A percentile compares a stretch with the other conserved stretches of the same genome.
These are phyloP conservation scores for Kurtzmaniella quercitrusa DNA, from an alignment of 1,139 yeast genomes.

Conservation along the genomic window DNA sequence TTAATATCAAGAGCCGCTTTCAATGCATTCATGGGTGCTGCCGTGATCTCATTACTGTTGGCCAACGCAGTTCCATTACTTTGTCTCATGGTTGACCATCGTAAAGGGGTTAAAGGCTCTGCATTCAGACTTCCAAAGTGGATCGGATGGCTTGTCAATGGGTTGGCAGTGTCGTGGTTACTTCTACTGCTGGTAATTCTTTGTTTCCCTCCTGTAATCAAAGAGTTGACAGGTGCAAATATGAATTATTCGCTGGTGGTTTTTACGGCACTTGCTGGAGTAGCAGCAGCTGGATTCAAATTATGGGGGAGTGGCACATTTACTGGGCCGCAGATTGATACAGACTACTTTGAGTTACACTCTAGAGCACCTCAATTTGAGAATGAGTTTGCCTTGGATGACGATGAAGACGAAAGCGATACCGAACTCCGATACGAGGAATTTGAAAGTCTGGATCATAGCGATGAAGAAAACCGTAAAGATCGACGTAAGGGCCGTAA, in stretches of 20 bases:
- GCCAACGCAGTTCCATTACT: slow-evolving; percentile 78
- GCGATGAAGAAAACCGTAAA: slow-evolving; percentile 11
- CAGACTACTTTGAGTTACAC: slow-evolving; percentile 42
- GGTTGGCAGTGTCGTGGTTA: slow-evolving; percentile 59
- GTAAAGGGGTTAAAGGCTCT: slow-evolving; percentile 65
- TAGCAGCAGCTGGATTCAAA: slow-evolving; percentile 49
- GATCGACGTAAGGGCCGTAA: background rate
- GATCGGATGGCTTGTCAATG: slow-evolving; percentile 59
- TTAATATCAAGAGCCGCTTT: slow-evolving; percentile 72
- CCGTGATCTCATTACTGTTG: slow-evolving; percentile 70
- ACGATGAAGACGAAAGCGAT: slow-evolving; percentile 1
- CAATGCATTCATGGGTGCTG: slow-evolving; percentile 84
- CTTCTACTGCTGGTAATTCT: slow-evolving; percentile 56
- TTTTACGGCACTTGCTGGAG: slow-evolving; percentile 42
- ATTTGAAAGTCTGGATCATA: slow-evolving; percentile 10
- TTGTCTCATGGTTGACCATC: slow-evolving; percentile 55
- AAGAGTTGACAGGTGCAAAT: slow-evolving; percentile 48
- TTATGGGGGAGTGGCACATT: slow-evolving; percentile 60
- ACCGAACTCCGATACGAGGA: background rate
- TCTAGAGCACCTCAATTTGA: background rate
- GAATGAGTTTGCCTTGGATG: slow-evolving; percentile 5
- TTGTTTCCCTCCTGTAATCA: slow-evolving; percentile 72
- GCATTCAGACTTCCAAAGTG: slow-evolving; percentile 59
- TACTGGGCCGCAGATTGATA: slow-evolving; percentile 62
- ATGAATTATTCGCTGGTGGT: slow-evolving; percentile 79